These are phyloP conservation scores for Syzygium malaccense DNA, from an alignment of 441 rosid genomes.

Conservation along the genomic window DNA sequence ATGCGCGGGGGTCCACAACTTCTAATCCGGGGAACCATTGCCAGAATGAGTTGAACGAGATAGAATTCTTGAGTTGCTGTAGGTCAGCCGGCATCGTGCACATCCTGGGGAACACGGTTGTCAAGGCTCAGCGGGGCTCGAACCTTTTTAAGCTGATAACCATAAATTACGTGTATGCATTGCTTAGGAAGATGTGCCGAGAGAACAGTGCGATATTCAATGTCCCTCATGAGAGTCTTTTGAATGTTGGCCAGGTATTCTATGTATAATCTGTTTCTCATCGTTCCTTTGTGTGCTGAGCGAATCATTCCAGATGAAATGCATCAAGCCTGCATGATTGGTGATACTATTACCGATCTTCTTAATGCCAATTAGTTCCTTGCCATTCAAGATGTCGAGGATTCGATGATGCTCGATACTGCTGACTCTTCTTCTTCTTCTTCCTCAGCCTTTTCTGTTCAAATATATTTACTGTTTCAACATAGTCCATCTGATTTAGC, in stretches of 20 bases:
- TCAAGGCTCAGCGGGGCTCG: slow-evolving; percentile 66
- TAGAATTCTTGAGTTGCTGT: slow-evolving; percentile 57
- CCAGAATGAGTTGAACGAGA: slow-evolving; percentile 34
- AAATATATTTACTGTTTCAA: background rate
- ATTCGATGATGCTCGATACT: background rate
- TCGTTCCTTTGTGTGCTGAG: background rate
- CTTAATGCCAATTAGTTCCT: background rate
- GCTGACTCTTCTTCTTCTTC: background rate
- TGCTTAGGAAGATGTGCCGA: slow-evolving; percentile 87
- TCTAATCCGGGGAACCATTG: background rate
- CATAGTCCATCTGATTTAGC: background rate
- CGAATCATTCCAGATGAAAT: background rate
- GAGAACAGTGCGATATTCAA: slow-evolving; percentile 82
- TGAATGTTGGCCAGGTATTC: slow-evolving; percentile 84
- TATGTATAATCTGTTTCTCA: slow-evolving; percentile 36
- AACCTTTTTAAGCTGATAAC: slow-evolving; percentile 63
- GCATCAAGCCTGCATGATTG: background rate
- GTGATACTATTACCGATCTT: background rate
- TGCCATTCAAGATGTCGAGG: background rate
- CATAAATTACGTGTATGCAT: slow-evolving; percentile 68
- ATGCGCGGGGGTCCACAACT: slow-evolving; percentile 12
- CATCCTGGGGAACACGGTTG: slow-evolving; percentile 75
- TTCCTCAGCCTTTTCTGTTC: background rate
- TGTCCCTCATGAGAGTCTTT: slow-evolving; percentile 85
- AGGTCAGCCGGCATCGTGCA: slow-evolving; percentile 85